These are phyloP conservation scores for Coniochaeta pulveracea DNA, from an alignment of 2,329 filamentous ascomycete species.

Conservation along the genomic window DNA sequence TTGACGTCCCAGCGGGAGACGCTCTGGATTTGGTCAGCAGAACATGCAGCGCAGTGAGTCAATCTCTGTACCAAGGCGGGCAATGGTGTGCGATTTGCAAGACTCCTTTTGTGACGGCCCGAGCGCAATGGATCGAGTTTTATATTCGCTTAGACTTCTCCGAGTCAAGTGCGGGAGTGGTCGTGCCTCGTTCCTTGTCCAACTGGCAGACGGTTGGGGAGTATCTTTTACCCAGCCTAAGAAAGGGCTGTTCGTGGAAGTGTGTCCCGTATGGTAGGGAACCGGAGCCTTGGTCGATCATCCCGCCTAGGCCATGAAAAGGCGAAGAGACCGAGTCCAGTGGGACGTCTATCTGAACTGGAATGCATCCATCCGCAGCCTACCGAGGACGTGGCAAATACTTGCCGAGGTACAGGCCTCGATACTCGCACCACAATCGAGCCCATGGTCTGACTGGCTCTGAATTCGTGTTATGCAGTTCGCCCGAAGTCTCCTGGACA, in stretches of 20 bases:
- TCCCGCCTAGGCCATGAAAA: background rate
- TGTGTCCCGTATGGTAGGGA: background rate
- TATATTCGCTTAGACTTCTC: too few species aligned
- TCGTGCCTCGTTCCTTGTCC: background rate
- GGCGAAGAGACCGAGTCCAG: too few species aligned
- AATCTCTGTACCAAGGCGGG: background rate
- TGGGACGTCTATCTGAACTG: too few species aligned
- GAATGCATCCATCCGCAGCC: too few species aligned
- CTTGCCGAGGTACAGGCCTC: too few species aligned
- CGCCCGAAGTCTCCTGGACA: too few species aligned
- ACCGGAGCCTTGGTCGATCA: background rate
- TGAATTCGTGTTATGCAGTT: too few species aligned
- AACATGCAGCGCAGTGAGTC: background rate
- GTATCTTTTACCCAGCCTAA: background rate
- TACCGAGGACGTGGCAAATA: too few species aligned
- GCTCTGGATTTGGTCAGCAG: background rate
- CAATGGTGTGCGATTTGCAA: background rate
- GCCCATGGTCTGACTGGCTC: too few species aligned
- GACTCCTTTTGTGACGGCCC: background rate
- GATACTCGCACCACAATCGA: too few species aligned
- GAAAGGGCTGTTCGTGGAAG: slow-evolving; percentile 1
- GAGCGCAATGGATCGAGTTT: slow-evolving; percentile 2
- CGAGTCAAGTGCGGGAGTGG: background rate
- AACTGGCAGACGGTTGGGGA: background rate
- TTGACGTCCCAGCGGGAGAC: background rate